These are phyloP conservation scores for Monosporascus ibericus DNA, from an alignment of 2,329 filamentous ascomycete genomes.

Conservation along the genomic window DNA sequence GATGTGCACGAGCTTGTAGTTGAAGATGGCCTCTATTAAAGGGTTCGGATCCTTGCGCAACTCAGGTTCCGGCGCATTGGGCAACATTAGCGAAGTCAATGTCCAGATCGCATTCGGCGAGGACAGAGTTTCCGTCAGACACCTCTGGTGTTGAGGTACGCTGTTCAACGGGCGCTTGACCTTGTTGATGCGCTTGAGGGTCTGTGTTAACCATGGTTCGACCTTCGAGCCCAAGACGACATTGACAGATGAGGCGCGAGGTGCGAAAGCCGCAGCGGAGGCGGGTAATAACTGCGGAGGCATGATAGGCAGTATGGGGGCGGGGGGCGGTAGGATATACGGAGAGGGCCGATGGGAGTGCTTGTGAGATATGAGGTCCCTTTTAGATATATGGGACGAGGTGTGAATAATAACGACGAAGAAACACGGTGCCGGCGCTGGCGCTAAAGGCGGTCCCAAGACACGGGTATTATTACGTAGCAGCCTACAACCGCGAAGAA, in stretches of 20 bases:
- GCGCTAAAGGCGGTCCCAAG: slow-evolving; percentile 52
- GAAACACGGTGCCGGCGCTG: slow-evolving; percentile 36
- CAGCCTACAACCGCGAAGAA: slow-evolving; percentile 52
- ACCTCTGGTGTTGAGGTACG: slow-evolving; percentile 90
- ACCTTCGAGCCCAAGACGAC: slow-evolving; percentile 89
- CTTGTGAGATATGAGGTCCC: slow-evolving; percentile 17
- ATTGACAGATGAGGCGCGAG: slow-evolving; percentile 82
- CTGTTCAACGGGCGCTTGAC: slow-evolving; percentile 97
- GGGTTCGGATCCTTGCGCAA: slow-evolving; percentile 76
- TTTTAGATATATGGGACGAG: slow-evolving; percentile 30
- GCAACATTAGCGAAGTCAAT: slow-evolving; percentile 84
- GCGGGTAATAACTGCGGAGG: slow-evolving; percentile 89
- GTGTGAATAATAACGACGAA: slow-evolving; percentile 36
- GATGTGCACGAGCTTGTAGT: slow-evolving; percentile 87
- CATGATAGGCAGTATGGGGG: slow-evolving; percentile 49
- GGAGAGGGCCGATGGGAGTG: slow-evolving; percentile 19
- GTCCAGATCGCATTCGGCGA: slow-evolving; percentile 91
- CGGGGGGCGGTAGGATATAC: slow-evolving; percentile 21
- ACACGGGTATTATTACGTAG: slow-evolving; percentile 52
- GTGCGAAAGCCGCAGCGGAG: slow-evolving; percentile 93
- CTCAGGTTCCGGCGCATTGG: slow-evolving; percentile 81
- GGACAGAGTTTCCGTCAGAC: slow-evolving; percentile 89
- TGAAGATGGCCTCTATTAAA: slow-evolving; percentile 80
- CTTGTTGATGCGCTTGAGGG: slow-evolving; percentile 92
- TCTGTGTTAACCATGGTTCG: slow-evolving; percentile 94